phyloP scores from a whole-genome alignment of 2,329 filamentous ascomycete genomes.

The Orbilia quercus region DNA sequence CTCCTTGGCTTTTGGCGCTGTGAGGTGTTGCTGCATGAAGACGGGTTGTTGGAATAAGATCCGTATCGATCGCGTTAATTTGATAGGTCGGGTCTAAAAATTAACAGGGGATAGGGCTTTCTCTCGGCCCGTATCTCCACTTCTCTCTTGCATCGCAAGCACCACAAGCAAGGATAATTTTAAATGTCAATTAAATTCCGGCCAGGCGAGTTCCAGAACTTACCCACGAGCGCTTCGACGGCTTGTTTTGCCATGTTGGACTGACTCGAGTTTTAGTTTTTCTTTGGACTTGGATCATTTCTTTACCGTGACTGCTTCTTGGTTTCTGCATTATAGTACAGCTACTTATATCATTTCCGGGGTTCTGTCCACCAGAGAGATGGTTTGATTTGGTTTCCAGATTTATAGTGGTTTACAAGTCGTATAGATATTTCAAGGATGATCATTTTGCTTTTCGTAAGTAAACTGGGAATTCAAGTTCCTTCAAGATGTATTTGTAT shows the following conservation, averaged over 20 bases:
- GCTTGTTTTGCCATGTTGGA: not conserved
- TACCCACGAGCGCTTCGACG: not conserved
- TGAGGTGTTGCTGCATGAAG: constrained; percentile 18
- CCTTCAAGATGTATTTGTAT: no score
- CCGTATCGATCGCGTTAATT: constrained; percentile 38
- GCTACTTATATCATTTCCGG: no score
- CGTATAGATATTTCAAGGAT: no score
- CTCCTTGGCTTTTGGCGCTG: constrained; percentile 11
- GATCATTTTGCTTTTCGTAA: no score
- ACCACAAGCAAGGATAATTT: constrained; percentile 3
- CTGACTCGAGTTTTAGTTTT: not conserved
- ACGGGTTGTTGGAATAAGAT: constrained; percentile 53
- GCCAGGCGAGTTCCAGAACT: not conserved
- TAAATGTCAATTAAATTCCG: not conserved
- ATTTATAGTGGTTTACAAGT: no score
- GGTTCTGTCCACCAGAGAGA: no score
- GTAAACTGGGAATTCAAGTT: no score
- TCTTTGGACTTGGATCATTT: not conserved
- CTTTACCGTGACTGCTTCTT: no score
- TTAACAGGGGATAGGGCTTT: constrained; percentile 21
- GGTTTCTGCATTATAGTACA: no score
- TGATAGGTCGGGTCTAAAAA: constrained; percentile 19
- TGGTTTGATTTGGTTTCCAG: no score
- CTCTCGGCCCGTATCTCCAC: constrained; percentile 53
- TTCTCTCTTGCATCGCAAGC: not conserved